These are phyloP conservation scores for Grammothele lineata DNA, from an alignment of 768 basidiomycete species.

Conservation along the genomic window DNA sequence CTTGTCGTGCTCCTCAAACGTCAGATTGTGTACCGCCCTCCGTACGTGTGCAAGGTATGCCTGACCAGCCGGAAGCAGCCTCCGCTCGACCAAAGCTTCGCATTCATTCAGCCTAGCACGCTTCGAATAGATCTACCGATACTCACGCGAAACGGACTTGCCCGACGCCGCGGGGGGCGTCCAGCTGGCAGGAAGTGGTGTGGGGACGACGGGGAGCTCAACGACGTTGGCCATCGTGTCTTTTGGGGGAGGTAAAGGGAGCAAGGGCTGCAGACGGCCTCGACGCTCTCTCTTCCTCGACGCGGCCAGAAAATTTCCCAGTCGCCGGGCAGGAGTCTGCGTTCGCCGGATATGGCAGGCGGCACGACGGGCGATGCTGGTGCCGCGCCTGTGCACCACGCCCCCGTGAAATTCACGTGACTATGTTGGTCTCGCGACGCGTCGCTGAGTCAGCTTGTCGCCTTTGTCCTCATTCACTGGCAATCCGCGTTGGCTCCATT, in stretches of 20 bases:
- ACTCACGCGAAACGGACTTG: constrained; percentile 31
- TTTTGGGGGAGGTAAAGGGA: constrained; percentile 1
- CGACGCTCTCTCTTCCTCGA: background rate
- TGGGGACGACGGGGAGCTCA: constrained; percentile 37
- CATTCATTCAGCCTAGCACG: constrained; percentile 5
- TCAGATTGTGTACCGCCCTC: constrained; percentile 65
- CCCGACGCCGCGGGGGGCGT: constrained; percentile 34
- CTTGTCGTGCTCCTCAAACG: constrained; percentile 82
- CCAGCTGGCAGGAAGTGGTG: constrained; percentile 43
- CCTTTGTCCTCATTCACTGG: too few relatives aligned
- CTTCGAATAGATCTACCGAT: background rate
- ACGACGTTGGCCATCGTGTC: constrained; percentile 24
- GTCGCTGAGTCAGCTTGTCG: too few relatives aligned
- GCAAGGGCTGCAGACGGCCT: background rate
- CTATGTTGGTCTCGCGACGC: too few relatives aligned
- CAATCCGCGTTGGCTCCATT: too few relatives aligned
- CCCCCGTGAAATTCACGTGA: too few relatives aligned
- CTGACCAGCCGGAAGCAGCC: constrained; percentile 79
- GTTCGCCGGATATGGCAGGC: too few relatives aligned
- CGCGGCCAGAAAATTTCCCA: constrained; percentile 8
- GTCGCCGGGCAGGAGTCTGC: background rate
- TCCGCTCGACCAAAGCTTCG: constrained; percentile 39
- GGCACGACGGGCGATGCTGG: too few relatives aligned
- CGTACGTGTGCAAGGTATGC: constrained; percentile 84
- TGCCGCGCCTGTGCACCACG: too few relatives aligned